A percentile compares a stretch with the other conserved stretches of the same genome.
Evolutionary conservation across 208 protist genomes (phyloP).

Genomic region (Porcisia hertigi): DNA sequence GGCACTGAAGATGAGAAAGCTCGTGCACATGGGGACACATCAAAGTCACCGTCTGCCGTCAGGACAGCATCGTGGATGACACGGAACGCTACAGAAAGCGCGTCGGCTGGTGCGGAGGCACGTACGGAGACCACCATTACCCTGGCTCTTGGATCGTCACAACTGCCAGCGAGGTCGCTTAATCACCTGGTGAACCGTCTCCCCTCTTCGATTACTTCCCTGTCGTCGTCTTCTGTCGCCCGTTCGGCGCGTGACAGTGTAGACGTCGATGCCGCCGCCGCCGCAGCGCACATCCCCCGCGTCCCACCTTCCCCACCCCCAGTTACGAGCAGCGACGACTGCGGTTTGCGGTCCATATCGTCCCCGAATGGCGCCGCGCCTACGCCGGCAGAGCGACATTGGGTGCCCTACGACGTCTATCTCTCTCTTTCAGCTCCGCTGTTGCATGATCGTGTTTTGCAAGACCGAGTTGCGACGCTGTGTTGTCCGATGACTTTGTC

Average conservation of each 20-base stretch:
- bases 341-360: neutral
- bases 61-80: neutral
- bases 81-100: neutral
- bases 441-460: constrained; percentile 22
- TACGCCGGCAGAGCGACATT: neutral
- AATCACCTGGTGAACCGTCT: neutral
- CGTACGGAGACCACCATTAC: neutral
- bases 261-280: neutral
- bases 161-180: neutral
- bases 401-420: constrained; percentile 24
- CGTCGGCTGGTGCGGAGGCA: constrained; percentile 6
- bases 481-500: constrained; percentile 11
- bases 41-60: neutral
- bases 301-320: neutral
- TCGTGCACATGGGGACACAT: neutral
- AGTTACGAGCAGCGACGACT: neutral
- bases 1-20: neutral
- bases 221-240: neutral
- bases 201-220: neutral
- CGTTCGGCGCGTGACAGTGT: neutral
- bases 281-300: neutral
- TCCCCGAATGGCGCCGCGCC: neutral
- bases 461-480: constrained; percentile 24
- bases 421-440: constrained; percentile 6
- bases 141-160: neutral